These are phyloP conservation scores for Dunaliella primolecta DNA, from an alignment of 139 green algal species.

Conservation along the genomic window DNA sequence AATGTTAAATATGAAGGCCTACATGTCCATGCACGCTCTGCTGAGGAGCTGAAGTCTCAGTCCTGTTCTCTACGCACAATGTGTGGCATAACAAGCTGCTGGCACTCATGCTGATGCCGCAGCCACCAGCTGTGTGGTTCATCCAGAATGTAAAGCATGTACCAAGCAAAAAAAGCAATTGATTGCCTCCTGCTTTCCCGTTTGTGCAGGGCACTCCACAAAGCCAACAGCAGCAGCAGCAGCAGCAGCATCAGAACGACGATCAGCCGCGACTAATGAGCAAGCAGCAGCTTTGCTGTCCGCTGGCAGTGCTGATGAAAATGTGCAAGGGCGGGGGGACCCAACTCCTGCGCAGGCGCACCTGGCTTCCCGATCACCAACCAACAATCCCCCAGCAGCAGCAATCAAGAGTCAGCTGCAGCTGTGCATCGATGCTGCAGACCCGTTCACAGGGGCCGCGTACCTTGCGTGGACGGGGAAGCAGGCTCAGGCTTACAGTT, in stretches of 20 bases:
- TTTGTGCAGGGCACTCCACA: not conserved
- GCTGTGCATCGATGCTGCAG: conserved; percentile 20
- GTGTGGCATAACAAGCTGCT: too few species aligned
- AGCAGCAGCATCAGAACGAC: conserved; percentile 6
- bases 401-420: not conserved
- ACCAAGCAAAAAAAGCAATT: too few species aligned
- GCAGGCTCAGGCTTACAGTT: conserved; percentile 15
- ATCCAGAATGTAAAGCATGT: too few species aligned
- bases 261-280: not conserved
- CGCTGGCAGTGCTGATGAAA: too few species aligned
- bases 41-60: too few species aligned
- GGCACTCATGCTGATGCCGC: too few species aligned
- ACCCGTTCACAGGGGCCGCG: conserved; percentile 25
- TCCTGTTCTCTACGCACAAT: too few species aligned
- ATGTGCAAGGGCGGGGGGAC: not conserved
- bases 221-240: not conserved
- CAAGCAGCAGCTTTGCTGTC: too few species aligned
- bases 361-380: not conserved
- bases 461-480: conserved; percentile 23
- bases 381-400: not conserved
- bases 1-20: too few species aligned
- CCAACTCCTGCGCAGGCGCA: not conserved
- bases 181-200: too few species aligned
- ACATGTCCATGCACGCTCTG: not conserved
- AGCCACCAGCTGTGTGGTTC: too few species aligned